Percentiles rank a stretch among this genome's conserved stretches.
phyloP scores from a whole-genome alignment of 2,329 filamentous ascomycete genomes.

The Fusarium papillatum region DNA sequence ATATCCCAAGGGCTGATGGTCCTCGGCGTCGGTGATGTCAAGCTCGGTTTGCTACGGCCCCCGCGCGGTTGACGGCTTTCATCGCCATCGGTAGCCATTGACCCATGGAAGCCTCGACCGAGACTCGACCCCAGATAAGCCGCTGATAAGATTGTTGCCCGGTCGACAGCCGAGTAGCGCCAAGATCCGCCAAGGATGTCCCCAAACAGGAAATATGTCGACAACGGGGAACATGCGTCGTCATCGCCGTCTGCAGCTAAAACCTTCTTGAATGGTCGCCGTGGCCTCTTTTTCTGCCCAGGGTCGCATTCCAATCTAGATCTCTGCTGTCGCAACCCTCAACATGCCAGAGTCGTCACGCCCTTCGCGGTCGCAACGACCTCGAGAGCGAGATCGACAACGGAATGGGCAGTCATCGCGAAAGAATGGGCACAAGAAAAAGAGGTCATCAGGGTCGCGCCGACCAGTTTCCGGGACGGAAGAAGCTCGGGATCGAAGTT shows the following conservation, averaged over 20 bases:
- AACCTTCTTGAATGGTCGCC: constrained; percentile 19
- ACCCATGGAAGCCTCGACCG: not conserved
- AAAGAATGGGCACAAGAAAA: constrained; percentile 53
- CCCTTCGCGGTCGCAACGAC: constrained; percentile 44
- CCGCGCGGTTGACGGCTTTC: constrained; percentile 47
- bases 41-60: constrained; percentile 56
- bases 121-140: not conserved
- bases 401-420: constrained; percentile 46
- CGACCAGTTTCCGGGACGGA: constrained; percentile 51
- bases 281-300: constrained; percentile 14
- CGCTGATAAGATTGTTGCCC: constrained; percentile 56
- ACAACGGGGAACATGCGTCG: constrained; percentile 27
- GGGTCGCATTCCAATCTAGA: constrained; percentile 43
- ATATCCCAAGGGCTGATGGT: constrained; percentile 40
- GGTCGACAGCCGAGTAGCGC: constrained; percentile 50
- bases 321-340: constrained; percentile 19
- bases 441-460: constrained; percentile 47
- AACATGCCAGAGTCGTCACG: constrained; percentile 52
- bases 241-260: constrained; percentile 26
- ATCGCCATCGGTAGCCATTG: constrained; percentile 34
- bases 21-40: constrained; percentile 47
- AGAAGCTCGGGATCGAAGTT: constrained; percentile 46
- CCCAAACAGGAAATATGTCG: constrained; percentile 40
- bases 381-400: constrained; percentile 40
- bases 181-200: constrained; percentile 33